phyloP scores from a whole-genome alignment of 2,329 filamentous ascomycete genomes.

The Geosmithia flava region DNA sequence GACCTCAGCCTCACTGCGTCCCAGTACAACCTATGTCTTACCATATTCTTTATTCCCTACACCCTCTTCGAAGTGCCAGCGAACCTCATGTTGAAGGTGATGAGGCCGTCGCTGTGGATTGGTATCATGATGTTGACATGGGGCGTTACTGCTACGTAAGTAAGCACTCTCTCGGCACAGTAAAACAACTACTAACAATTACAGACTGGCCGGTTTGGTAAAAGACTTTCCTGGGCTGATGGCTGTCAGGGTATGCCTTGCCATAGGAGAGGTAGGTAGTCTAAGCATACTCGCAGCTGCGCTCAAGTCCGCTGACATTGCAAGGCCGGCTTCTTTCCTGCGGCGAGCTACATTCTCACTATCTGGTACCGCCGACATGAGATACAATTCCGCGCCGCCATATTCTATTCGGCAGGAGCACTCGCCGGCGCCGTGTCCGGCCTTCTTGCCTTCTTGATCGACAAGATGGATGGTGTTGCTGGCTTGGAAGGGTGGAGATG shows the following conservation, averaged over 20 bases:
- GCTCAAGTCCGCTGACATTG: too few relatives aligned
- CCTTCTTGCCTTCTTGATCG: constrained; percentile 9
- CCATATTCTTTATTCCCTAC: constrained; percentile 48
- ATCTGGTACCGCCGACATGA: constrained; percentile 1
- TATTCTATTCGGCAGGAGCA: constrained; percentile 13
- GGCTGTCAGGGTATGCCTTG: constrained; percentile 1
- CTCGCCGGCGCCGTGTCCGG: constrained; percentile 11
- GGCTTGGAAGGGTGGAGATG: constrained; percentile 10
- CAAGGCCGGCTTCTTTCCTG: constrained; percentile 7
- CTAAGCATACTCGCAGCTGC: too few relatives aligned
- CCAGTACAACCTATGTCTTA: constrained; percentile 6
- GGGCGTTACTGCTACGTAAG: constrained; percentile 1
- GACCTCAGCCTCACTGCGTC: constrained; percentile 48
- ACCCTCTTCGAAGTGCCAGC: constrained; percentile 25
- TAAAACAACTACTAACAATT: background rate
- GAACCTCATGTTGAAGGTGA: constrained; percentile 16
- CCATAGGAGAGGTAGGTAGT: constrained; percentile 1
- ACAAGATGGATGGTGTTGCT: constrained; percentile 8
- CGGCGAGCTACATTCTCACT: constrained; percentile 3
- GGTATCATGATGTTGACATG: constrained; percentile 3
- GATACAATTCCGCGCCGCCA: constrained; percentile 9
- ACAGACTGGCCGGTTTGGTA: constrained; percentile 1
- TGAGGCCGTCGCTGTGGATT: constrained; percentile 5
- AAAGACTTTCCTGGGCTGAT: constrained; percentile 1
- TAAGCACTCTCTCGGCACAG: constrained; percentile 37